A percentile compares a stretch with the other conserved stretches of the same genome.
Conservation (phyloP, 169 alveolate species). For the Plasmodium chabaudi region DNA sequence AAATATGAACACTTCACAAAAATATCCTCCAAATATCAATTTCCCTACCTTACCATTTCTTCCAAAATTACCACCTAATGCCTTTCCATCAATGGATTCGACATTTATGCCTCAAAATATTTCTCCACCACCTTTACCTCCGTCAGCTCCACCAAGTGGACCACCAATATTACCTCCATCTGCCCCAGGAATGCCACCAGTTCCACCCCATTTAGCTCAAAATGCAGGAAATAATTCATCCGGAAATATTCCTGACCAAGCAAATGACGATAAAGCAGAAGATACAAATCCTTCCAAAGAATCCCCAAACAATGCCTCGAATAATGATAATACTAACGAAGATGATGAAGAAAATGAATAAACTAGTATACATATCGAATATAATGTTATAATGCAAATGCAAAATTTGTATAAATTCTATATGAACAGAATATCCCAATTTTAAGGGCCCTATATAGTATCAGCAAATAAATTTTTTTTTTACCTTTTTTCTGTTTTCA, state of each 20-base stretch:
- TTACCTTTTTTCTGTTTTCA: too few relatives aligned
- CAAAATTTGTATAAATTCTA: background rate
- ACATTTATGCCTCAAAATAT: constrained; percentile 53
- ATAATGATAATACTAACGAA: background rate
- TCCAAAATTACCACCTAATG: constrained; percentile 38
- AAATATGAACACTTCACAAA: constrained; percentile 18
- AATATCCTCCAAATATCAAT: constrained; percentile 32
- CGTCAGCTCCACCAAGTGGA: constrained; percentile 33
- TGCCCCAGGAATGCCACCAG: background rate
- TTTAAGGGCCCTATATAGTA: too few relatives aligned
- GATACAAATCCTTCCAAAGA: background rate
- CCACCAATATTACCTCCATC: constrained; percentile 28
- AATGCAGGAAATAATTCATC: background rate
- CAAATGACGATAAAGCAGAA: background rate
- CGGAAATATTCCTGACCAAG: background rate
- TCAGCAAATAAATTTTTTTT: too few relatives aligned
- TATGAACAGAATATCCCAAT: background rate
- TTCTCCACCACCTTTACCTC: constrained; percentile 45
- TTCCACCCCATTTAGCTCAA: background rate
- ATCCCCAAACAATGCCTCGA: background rate
- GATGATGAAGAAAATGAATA: background rate
- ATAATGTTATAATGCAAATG: background rate
- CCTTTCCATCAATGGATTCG: constrained; percentile 29
- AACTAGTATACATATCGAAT: background rate
- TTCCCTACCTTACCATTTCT: constrained; percentile 24